These are phyloP conservation scores for Diaporthe sp. DNA, from an alignment of 2,329 filamentous ascomycete species.

Conservation along the genomic window DNA sequence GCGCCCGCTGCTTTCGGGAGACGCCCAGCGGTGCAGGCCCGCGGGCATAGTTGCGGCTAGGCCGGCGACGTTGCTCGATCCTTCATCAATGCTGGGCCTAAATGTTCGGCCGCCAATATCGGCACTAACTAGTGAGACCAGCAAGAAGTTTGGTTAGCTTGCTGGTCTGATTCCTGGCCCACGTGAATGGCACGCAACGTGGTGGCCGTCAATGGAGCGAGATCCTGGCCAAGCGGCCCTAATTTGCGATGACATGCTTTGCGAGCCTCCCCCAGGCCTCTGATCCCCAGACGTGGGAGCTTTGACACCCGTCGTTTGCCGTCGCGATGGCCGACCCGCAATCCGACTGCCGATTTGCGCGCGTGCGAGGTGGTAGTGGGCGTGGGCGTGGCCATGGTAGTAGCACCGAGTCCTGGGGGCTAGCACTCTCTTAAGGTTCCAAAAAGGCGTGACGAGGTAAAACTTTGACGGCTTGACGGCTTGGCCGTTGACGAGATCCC, in stretches of 20 bases:
- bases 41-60: constrained; percentile 1
- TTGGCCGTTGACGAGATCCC: constrained; percentile 21
- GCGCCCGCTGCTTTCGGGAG: neutral
- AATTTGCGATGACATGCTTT: constrained; percentile 18
- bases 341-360: constrained; percentile 15
- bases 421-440: constrained; percentile 19
- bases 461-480: constrained; percentile 12
- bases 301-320: constrained; percentile 11
- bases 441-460: constrained; percentile 16
- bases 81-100: neutral
- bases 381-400: neutral
- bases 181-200: constrained; percentile 8
- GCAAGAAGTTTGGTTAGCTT: neutral
- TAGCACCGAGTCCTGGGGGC: neutral
- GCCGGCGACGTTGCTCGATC: neutral
- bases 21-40: neutral
- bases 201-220: constrained; percentile 11
- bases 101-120: neutral
- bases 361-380: neutral
- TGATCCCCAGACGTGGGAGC: neutral
- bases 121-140: neutral
- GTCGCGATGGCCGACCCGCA: neutral
- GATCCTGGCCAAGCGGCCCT: constrained; percentile 23
- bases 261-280: neutral
- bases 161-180: neutral